A percentile compares a stretch with the other conserved stretches of the same genome.
Evolutionary conservation across 2,329 filamentous ascomycete species (phyloP).

Genomic region (Trichoderma sp.): DNA sequence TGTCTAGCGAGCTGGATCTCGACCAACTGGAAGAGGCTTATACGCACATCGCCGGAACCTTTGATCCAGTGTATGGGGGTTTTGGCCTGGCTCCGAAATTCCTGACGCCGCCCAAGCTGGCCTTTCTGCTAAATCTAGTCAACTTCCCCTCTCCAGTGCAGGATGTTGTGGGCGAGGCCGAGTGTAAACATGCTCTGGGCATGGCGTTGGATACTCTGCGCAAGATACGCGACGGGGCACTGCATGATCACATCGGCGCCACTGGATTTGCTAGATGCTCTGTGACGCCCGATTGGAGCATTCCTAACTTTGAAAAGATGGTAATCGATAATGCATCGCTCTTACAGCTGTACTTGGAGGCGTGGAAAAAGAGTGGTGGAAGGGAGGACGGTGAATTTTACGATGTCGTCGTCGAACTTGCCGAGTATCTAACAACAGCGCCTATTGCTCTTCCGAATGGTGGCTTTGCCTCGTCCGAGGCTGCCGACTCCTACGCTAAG

Average conservation of each 20-base stretch:
- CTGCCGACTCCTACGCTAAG: slow-evolving; percentile 77
- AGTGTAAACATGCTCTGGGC: slow-evolving; percentile 67
- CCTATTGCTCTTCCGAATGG: slow-evolving; percentile 66
- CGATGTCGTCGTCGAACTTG: slow-evolving; percentile 75
- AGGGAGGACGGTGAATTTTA: slow-evolving; percentile 67
- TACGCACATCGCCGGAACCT: slow-evolving; percentile 74
- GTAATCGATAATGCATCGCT: slow-evolving; percentile 89
- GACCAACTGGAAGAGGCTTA: slow-evolving; percentile 91
- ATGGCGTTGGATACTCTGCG: slow-evolving; percentile 82
- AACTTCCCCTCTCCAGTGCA: slow-evolving; percentile 68
- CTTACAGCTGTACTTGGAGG: slow-evolving; percentile 79
- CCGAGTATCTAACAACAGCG: slow-evolving; percentile 74
- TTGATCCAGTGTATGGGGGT: slow-evolving; percentile 73
- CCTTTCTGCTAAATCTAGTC: slow-evolving; percentile 73
- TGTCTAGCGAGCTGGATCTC: slow-evolving; percentile 73
- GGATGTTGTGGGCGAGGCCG: slow-evolving; percentile 82
- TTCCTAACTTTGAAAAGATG: slow-evolving; percentile 98
- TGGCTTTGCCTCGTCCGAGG: slow-evolving; percentile 83
- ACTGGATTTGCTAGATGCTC: slow-evolving; percentile 69
- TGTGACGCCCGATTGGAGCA: slow-evolving; percentile 84
- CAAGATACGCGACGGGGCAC: slow-evolving; percentile 59
- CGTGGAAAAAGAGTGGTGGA: slow-evolving; percentile 60
- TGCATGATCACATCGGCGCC: slow-evolving; percentile 55
- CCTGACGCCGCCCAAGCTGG: slow-evolving; percentile 78
- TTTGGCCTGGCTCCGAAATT: slow-evolving; percentile 86